phyloP scores from a whole-genome alignment of 768 basidiomycete species.

The Macrolepiota dolichaula region DNA sequence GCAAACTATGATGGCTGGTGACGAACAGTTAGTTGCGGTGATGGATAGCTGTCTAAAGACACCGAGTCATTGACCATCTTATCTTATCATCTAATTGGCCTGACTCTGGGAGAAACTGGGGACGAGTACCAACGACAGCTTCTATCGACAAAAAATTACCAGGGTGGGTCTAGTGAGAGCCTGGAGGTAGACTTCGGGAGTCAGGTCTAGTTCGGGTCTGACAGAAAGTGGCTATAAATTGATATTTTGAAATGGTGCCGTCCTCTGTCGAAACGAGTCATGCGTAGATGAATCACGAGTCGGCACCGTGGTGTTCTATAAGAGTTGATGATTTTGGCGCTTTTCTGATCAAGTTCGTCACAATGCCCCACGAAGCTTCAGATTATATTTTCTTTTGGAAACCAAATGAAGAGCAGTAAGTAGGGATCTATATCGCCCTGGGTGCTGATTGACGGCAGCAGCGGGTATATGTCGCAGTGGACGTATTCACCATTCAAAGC shows the following conservation, averaged over 20 bases:
- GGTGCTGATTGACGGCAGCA: slow-evolving; percentile 13
- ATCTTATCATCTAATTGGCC: not conserved
- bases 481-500: slow-evolving; percentile 43
- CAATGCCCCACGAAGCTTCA: slow-evolving; percentile 18
- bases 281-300: not conserved
- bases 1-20: not conserved
- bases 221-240: too few species aligned
- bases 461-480: slow-evolving; percentile 52
- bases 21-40: not conserved
- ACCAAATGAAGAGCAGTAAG: slow-evolving; percentile 37
- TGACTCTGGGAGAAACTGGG: too few species aligned
- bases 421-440: slow-evolving; percentile 2
- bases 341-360: not conserved
- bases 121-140: too few species aligned
- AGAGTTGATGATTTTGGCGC: not conserved
- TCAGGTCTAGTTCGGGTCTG: not conserved
- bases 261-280: not conserved
- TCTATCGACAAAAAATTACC: not conserved
- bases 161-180: not conserved
- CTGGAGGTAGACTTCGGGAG: not conserved
- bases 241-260: not conserved
- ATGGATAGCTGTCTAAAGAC: not conserved
- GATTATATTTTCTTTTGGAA: slow-evolving; percentile 48
- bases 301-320: not conserved
- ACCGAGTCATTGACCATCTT: not conserved